Percentiles rank a stretch among this genome's conserved stretches.
These are phyloP conservation scores for Microthlaspi erraticum DNA, from an alignment of 345 rosid species.

Conservation along the genomic window DNA sequence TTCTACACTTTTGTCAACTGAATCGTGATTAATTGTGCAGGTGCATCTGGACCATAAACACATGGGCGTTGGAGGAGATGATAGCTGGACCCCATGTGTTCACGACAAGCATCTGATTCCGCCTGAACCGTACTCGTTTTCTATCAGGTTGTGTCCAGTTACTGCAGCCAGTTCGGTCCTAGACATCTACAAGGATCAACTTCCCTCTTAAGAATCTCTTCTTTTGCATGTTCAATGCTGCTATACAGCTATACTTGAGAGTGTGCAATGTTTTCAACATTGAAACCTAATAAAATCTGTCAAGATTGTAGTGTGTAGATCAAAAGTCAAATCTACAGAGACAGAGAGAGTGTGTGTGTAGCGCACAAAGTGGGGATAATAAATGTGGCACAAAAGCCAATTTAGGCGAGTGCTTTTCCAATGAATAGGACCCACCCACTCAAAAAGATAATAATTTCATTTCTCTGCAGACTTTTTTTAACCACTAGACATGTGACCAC, in stretches of 20 bases:
- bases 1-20: neutral
- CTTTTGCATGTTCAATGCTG: conserved; percentile 19
- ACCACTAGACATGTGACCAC: conserved; percentile 44
- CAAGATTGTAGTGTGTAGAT: no score
- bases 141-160: conserved; percentile 68
- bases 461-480: conserved; percentile 17
- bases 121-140: conserved; percentile 69
- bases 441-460: conserved; percentile 7
- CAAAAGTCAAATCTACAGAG: no score
- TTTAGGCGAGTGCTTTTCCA: conserved; percentile 41
- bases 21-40: conserved; percentile 47
- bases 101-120: conserved; percentile 81
- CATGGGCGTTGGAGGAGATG: conserved; percentile 95
- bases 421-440: conserved; percentile 34
- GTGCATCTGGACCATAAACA: conserved; percentile 98
- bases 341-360: no score
- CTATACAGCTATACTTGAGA: conserved; percentile 14
- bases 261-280: neutral
- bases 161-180: conserved; percentile 57
- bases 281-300: conserved; percentile 3
- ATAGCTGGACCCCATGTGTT: conserved; percentile 87
- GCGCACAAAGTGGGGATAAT: conserved; percentile 33
- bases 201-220: conserved; percentile 46
- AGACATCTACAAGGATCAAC: conserved; percentile 64
- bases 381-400: conserved; percentile 36